phyloP scores from a whole-genome alignment of 257 asterid genomes.

The Lithospermum erythrorhizon region DNA sequence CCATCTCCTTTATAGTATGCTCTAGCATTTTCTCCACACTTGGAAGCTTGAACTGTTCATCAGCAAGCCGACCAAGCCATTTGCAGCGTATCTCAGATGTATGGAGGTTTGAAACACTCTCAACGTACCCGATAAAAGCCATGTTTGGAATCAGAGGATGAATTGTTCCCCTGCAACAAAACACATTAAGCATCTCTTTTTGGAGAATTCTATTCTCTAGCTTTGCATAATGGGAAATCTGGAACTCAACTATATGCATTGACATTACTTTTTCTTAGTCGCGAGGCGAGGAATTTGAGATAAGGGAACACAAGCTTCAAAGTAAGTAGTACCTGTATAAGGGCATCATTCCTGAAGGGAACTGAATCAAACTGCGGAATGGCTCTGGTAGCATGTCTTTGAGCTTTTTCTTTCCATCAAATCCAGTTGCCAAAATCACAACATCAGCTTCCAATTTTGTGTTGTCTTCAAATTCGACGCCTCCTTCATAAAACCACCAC shows the following conservation, averaged over 20 bases:
- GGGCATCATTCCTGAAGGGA: constrained; percentile 79
- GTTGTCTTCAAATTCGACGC: constrained; percentile 65
- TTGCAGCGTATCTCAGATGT: constrained; percentile 84
- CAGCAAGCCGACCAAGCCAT: constrained; percentile 60
- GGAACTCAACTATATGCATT: too few species aligned
- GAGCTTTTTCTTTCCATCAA: constrained; percentile 63
- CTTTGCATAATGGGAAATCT: too few species aligned
- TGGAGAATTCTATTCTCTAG: background rate
- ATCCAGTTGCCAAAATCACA: constrained; percentile 79
- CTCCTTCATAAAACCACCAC: constrained; percentile 72
- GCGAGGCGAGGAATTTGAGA: too few species aligned
- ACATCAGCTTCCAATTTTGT: constrained; percentile 63
- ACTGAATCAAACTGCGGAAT: constrained; percentile 48
- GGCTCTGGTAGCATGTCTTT: constrained; percentile 62
- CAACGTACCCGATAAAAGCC: constrained; percentile 80
- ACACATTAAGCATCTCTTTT: background rate
- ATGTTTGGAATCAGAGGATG: constrained; percentile 76
- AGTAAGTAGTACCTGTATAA: constrained; percentile 44
- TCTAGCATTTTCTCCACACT: constrained; percentile 48
- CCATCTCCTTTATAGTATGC: constrained; percentile 55
- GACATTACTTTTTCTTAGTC: too few species aligned
- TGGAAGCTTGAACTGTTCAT: constrained; percentile 54
- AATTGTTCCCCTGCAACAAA: constrained; percentile 58
- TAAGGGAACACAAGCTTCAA: too few species aligned
- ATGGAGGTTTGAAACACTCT: constrained; percentile 83